These are phyloP conservation scores for Linaria vulgaris DNA, from an alignment of 257 asterid species.

Conservation along the genomic window DNA sequence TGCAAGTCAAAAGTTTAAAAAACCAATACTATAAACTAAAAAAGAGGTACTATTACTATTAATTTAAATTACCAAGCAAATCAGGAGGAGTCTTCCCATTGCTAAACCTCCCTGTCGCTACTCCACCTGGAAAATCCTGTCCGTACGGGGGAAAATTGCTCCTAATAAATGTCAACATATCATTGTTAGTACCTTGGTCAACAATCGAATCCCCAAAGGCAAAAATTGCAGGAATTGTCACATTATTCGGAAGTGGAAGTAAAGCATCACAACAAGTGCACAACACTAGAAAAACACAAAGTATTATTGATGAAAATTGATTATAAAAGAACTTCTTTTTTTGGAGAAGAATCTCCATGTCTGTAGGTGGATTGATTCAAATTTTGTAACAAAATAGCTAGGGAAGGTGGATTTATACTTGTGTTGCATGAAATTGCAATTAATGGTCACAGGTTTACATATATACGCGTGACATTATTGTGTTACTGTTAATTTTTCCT, in stretches of 20 bases:
- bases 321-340: not conserved
- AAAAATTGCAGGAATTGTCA: conserved; percentile 38
- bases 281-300: not conserved
- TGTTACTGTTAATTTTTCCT: not conserved
- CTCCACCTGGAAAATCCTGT: conserved; percentile 42
- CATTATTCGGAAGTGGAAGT: conserved; percentile 31
- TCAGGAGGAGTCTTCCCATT: conserved; percentile 56
- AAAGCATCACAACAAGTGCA: conserved; percentile 28
- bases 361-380: not conserved
- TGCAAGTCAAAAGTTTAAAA: too few relatives aligned
- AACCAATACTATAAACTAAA: too few relatives aligned
- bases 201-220: conserved; percentile 62
- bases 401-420: not conserved
- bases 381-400: not conserved
- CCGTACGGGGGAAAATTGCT: conserved; percentile 52
- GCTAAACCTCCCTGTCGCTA: conserved; percentile 53
- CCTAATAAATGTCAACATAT: conserved; percentile 22
- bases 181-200: conserved; percentile 55
- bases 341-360: not conserved
- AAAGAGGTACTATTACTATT: too few relatives aligned
- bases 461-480: not conserved
- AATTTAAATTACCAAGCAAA: conserved; percentile 38
- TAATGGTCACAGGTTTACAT: not conserved
- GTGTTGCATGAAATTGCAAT: not conserved
- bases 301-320: not conserved